Evolutionary conservation across 306 rosid genomes (phyloP).

Genomic region (Pueraria montana): DNA sequence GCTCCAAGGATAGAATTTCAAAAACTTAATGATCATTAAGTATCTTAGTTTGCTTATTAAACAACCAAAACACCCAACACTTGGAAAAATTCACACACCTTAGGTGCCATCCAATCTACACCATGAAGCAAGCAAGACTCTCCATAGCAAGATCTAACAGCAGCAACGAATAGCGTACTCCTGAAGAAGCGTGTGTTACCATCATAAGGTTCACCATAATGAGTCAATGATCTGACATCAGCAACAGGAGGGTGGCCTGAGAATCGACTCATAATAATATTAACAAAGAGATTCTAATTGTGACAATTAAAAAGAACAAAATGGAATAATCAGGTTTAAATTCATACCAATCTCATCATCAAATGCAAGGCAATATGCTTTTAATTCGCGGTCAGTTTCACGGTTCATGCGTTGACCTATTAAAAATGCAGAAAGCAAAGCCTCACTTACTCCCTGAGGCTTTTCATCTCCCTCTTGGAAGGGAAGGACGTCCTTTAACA

Average conservation of each 20-base stretch:
- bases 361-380: slow-evolving; percentile 96
- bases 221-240: slow-evolving; percentile 91
- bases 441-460: slow-evolving; percentile 71
- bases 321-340: slow-evolving; percentile 42
- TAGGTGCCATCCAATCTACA: slow-evolving; percentile 95
- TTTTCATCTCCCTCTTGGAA: slow-evolving; percentile 53
- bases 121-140: slow-evolving; percentile 97
- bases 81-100: slow-evolving; percentile 63
- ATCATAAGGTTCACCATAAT: slow-evolving; percentile 96
- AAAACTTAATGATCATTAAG: slow-evolving; percentile 1
- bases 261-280: slow-evolving; percentile 47
- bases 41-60: slow-evolving; percentile 24
- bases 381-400: slow-evolving; percentile 91
- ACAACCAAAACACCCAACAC: slow-evolving; percentile 26
- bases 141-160: slow-evolving; percentile 91
- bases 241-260: slow-evolving; percentile 88
- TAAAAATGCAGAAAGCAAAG: slow-evolving; percentile 91
- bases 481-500: slow-evolving; percentile 84
- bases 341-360: slow-evolving; percentile 86
- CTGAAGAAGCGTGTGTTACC: slow-evolving; percentile 97
- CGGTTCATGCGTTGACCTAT: slow-evolving; percentile 99
- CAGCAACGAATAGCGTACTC: slow-evolving; percentile 95
- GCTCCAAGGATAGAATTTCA: slow-evolving; percentile 15
- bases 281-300: slow-evolving; percentile 13
- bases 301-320: slow-evolving; percentile 39